Evolutionary conservation across 345 rosid species (phyloP).

Genomic region (Xanthoceras sorbifolium): DNA sequence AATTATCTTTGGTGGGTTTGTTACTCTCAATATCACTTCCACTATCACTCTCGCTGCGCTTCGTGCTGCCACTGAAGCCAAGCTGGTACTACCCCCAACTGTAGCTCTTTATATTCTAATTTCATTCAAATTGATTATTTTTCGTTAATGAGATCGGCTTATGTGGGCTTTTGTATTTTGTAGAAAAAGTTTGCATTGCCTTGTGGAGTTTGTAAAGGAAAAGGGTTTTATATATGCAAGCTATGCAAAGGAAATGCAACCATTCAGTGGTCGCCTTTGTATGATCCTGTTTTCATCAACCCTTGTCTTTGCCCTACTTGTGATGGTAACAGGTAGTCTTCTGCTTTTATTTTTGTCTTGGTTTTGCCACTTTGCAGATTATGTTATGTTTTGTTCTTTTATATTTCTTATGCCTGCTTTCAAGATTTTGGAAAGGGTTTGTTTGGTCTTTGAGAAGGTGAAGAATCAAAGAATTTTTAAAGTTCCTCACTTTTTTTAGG

Average conservation of each 20-base stretch:
- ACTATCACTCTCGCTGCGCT: conserved; percentile 41
- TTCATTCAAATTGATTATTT: neutral
- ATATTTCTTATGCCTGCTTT: neutral
- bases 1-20: conserved; percentile 45
- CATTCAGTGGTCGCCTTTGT: conserved; percentile 76
- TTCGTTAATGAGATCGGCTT: neutral
- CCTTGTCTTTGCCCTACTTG: conserved; percentile 94
- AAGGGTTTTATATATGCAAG: conserved; percentile 86
- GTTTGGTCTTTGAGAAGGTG: neutral
- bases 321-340: conserved; percentile 78
- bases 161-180: neutral
- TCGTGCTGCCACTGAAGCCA: conserved; percentile 39
- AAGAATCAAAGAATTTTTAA: no score
- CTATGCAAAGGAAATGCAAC: conserved; percentile 75
- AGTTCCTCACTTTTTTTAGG: no score
- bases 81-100: conserved; percentile 33
- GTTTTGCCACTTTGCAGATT: neutral
- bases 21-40: conserved; percentile 44
- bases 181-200: conserved; percentile 53
- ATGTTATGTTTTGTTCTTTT: neutral
- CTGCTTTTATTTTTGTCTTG: no score
- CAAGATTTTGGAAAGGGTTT: neutral
- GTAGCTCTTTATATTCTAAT: neutral
- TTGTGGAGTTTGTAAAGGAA: conserved; percentile 67
- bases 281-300: conserved; percentile 72